Conservation (phyloP, 805 yeast genomes). For the Suhomyces emberorum region DNA sequence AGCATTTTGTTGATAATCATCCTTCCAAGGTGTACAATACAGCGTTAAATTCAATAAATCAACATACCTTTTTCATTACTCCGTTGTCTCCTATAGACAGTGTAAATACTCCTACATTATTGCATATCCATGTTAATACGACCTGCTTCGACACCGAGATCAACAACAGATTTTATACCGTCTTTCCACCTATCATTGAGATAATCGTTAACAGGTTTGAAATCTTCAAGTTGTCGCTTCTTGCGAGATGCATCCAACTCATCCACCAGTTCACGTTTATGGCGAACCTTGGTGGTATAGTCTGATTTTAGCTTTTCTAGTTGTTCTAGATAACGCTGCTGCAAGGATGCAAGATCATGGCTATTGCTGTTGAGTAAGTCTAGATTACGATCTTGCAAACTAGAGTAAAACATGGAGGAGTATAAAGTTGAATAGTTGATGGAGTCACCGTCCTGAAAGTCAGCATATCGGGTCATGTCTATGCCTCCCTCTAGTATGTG, state of each 20-base stretch:
- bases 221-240: constrained; percentile 32
- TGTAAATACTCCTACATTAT: not conserved
- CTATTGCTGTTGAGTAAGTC: constrained; percentile 29
- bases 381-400: constrained; percentile 40
- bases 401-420: constrained; percentile 39
- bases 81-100: not conserved
- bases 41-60: too few relatives aligned
- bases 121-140: constrained; percentile 12
- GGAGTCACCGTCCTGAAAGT: constrained; percentile 8
- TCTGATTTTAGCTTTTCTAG: constrained; percentile 21
- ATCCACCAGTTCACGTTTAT: constrained; percentile 42
- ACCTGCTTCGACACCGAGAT: constrained; percentile 28
- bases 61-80: not conserved
- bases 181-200: constrained; percentile 51
- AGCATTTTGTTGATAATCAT: too few relatives aligned
- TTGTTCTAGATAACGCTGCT: constrained; percentile 28
- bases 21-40: too few relatives aligned
- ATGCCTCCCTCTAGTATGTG: constrained; percentile 27
- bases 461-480: constrained; percentile 24
- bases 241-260: constrained; percentile 43
- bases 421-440: constrained; percentile 23
- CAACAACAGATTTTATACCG: constrained; percentile 39
- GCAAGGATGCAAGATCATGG: constrained; percentile 35
- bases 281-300: constrained; percentile 11
- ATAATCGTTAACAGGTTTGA: constrained; percentile 42